Conservation (phyloP, 306 rosid species). For the Dryas drummondii region DNA sequence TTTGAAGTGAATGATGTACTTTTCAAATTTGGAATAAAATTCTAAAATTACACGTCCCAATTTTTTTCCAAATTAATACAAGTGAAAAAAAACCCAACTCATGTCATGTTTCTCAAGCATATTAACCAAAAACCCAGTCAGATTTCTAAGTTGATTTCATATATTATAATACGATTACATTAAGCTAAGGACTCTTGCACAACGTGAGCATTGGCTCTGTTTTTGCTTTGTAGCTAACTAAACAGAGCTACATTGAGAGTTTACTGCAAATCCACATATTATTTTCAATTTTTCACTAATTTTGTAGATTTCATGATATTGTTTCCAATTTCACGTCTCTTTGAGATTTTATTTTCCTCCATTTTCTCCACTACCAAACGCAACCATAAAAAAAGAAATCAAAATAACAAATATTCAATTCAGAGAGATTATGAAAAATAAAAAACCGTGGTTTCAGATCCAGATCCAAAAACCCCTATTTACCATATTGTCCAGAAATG, state of each 20-base stretch:
- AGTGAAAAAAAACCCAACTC: background rate
- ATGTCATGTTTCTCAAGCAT: background rate
- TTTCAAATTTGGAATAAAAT: background rate
- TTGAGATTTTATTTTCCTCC: background rate
- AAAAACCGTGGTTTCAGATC: constrained; percentile 32
- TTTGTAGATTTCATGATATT: background rate
- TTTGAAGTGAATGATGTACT: background rate
- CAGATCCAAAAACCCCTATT: constrained; percentile 28
- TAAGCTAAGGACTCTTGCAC: background rate
- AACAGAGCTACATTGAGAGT: background rate
- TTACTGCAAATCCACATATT: background rate
- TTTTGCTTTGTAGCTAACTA: background rate
- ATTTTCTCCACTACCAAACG: background rate
- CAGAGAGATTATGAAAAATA: no score
- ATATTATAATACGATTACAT: background rate
- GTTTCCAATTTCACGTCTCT: background rate
- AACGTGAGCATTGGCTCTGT: background rate
- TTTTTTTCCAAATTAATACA: background rate
- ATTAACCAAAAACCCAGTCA: background rate
- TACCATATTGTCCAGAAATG: background rate
- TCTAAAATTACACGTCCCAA: background rate
- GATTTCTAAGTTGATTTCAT: background rate
- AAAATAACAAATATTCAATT: background rate
- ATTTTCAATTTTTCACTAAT: background rate
- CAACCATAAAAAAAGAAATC: background rate